Base-by-base conservation (phyloP, 495 filamentous ascomycete species). In the Lophium mytilinum region DNA sequence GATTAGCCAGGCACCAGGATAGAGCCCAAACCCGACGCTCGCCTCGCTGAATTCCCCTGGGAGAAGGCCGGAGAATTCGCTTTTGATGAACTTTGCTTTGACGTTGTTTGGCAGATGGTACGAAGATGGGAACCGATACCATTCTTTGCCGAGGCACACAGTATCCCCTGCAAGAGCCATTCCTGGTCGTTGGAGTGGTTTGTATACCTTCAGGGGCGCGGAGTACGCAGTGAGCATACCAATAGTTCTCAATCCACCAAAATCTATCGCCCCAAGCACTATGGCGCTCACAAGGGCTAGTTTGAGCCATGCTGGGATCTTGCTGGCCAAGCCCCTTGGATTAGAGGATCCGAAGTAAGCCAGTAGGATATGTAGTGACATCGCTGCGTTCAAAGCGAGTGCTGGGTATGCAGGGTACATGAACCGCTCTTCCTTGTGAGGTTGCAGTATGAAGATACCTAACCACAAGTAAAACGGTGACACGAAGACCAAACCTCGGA, bases 351-450 rank as follows among this genome's bases (percentile, higher is more conserved):
- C 87, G 49, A 95, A 71, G 46, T 85, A 82, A 30, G 81, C 72
- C 7, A 96, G 77, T 0, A 91, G 67, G 55, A 87, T 83, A 69
- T 96, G 89, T 48, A 93, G 75, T 1, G 89, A 75, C 50, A 96
- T 73, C n/a, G 90, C 88, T 11, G 92, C 92, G 71, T 93, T 93
- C 24, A 97, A 77, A n/a, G 87, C 89, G 21, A 99, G 77, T 51
- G 89, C 86, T 9, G 94, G 93, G 68, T 99, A 99, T 19, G 84
- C 85, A 0, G 92, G 92, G 69, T 95, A 97, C 90, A 99, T 97
- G 75, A 99, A 99, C 8, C 94, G 78, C 67, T 99, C 94, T 70
- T 99, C 94, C 65, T 99, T 99, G 77, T 99, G 94, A 17, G 93
- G 85, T 67, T 97, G 93, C 9, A 84, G 67, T 3, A 89, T 88